A percentile compares a stretch with the other conserved stretches of the same genome.
Evolutionary conservation across 305 asterid species (phyloP).

Genomic region (Andrographis paniculata): DNA sequence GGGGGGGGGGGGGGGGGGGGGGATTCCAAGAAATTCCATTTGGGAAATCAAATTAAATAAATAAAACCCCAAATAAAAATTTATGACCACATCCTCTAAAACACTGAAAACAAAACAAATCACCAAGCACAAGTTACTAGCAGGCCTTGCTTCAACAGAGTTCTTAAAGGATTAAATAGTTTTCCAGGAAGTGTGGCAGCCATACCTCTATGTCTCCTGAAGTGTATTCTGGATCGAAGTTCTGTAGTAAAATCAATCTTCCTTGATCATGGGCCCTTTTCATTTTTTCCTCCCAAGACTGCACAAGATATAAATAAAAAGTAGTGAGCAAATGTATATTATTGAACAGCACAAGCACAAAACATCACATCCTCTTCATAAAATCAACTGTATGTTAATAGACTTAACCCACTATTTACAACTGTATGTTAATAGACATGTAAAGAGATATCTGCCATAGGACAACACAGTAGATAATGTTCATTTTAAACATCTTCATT

Average conservation of each 20-base stretch:
- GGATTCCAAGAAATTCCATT: too few species aligned
- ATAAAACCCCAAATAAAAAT: too few species aligned
- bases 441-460: too few species aligned
- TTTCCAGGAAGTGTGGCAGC: background rate
- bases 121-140: slow-evolving; percentile 6
- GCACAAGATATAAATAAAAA: slow-evolving; percentile 10
- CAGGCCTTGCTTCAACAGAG: too few species aligned
- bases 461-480: too few species aligned
- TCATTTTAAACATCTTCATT: too few species aligned
- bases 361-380: background rate
- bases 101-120: background rate
- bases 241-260: slow-evolving; percentile 48
- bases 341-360: slow-evolving; percentile 9
- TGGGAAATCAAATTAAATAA: too few species aligned
- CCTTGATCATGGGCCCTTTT: slow-evolving; percentile 50
- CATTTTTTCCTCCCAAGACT: slow-evolving; percentile 71
- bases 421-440: too few species aligned
- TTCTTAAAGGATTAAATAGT: slow-evolving; percentile 2
- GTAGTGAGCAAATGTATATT: background rate
- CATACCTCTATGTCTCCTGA: slow-evolving; percentile 83
- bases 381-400: too few species aligned
- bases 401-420: too few species aligned
- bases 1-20: too few species aligned
- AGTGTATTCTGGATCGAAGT: slow-evolving; percentile 63
- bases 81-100: background rate